Percentiles rank a stretch among this genome's conserved stretches.
These are phyloP conservation scores for Rhytidiadelphus loreus DNA, from an alignment of 225 moss, liverwort and hornwort species.

Conservation along the genomic window DNA sequence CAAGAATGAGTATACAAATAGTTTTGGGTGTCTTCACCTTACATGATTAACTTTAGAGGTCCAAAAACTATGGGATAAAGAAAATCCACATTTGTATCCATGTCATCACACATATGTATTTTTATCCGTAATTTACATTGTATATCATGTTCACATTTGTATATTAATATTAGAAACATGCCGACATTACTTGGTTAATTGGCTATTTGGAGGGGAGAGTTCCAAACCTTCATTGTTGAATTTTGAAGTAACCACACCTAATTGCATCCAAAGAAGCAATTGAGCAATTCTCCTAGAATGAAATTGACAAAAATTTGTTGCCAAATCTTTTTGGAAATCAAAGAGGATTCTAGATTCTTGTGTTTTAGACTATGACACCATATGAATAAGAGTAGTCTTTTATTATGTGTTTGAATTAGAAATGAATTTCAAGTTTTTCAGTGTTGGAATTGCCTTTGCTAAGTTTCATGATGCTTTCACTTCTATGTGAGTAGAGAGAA, in stretches of 20 bases:
- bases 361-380: fast-evolving
- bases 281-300: background rate
- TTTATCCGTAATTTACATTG: background rate
- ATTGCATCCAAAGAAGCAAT: background rate
- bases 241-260: background rate
- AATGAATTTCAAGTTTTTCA: background rate
- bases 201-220: background rate
- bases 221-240: fast-evolving
- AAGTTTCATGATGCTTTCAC: background rate
- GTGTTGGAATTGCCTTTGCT: background rate
- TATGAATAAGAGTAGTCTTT: background rate
- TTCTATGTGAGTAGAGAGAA: background rate
- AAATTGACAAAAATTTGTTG: background rate
- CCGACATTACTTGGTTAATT: background rate
- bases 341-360: fast-evolving
- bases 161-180: fast-evolving
- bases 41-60: fast-evolving
- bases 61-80: background rate
- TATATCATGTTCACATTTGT: fast-evolving
- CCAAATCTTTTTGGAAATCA: background rate
- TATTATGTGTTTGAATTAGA: fast-evolving
- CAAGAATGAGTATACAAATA: fast-evolving
- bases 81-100: background rate
- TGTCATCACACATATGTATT: background rate
- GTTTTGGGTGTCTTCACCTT: fast-evolving